Evolutionary conservation across 371 early-diverging fungal species (phyloP).

Genomic region (Massospora cicadina): DNA sequence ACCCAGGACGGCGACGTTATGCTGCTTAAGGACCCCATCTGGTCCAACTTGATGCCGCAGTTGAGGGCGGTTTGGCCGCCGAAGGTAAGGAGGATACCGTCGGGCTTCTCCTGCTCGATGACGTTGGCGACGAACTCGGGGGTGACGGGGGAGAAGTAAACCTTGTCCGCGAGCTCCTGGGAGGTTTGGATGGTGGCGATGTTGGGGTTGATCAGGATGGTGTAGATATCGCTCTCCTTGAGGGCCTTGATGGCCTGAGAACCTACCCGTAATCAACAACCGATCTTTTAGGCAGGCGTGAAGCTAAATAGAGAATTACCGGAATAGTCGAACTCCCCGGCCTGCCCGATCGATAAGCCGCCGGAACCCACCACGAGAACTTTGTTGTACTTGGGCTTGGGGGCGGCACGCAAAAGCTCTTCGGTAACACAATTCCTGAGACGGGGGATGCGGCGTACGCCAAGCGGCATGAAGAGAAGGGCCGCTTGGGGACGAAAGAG

Average conservation of each 20-base stretch:
- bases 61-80: constrained; percentile 94
- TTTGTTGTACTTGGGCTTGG: constrained; percentile 38
- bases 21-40: constrained; percentile 56
- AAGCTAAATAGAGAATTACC: too few species aligned
- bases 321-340: constrained; percentile 97
- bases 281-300: too few species aligned
- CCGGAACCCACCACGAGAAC: constrained; percentile 93
- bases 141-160: constrained; percentile 87
- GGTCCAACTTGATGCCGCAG: constrained; percentile 73
- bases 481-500: background rate
- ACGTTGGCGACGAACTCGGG: constrained; percentile 86
- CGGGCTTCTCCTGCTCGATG: constrained; percentile 78
- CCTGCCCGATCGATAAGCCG: constrained; percentile 92
- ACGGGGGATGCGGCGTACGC: background rate
- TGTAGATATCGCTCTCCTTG: constrained; percentile 85
- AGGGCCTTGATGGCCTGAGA: constrained; percentile 85
- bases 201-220: constrained; percentile 87
- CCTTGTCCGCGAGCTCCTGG: constrained; percentile 82
- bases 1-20: constrained; percentile 85
- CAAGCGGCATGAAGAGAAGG: background rate
- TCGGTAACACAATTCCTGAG: background rate
- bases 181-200: constrained; percentile 95
- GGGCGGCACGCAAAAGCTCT: background rate
- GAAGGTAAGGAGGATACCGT: constrained; percentile 87
- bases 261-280: too few species aligned